Evolutionary conservation across 176 grass and related monocot species (phyloP).

Genomic region (Juncus inflexus): DNA sequence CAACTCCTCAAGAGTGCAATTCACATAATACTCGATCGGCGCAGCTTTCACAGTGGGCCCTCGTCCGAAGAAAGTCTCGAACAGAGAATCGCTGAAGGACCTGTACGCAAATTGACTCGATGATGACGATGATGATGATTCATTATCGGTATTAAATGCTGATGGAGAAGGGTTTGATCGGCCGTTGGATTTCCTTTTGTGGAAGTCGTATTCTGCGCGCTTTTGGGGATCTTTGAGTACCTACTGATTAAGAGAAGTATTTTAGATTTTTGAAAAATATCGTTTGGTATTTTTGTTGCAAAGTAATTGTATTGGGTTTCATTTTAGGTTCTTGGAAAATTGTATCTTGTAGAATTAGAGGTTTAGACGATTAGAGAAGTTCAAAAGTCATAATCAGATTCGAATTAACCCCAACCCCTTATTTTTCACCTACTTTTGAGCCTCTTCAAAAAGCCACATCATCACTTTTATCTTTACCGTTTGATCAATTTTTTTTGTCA

Average conservation of each 20-base stretch:
- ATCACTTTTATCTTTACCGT: too few relatives aligned
- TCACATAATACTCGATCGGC: not conserved
- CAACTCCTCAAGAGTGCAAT: conserved; percentile 27
- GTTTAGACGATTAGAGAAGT: too few relatives aligned
- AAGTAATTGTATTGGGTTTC: conserved; percentile 5
- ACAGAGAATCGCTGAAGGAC: not conserved
- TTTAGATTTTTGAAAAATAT: conserved; percentile 2
- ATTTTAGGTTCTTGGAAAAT: not conserved
- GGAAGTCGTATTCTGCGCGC: conserved; percentile 6
- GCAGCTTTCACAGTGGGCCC: conserved; percentile 4
- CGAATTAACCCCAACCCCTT: too few relatives aligned
- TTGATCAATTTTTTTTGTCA: too few relatives aligned
- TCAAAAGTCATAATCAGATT: too few relatives aligned
- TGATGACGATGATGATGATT: not conserved
- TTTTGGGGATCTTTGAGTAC: conserved; percentile 23
- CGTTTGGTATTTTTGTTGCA: not conserved
- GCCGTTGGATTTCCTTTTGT: not conserved
- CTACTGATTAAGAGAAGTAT: conserved; percentile 25
- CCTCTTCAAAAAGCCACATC: too few relatives aligned
- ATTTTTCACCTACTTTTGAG: too few relatives aligned
- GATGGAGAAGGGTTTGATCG: not conserved
- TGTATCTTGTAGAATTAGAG: too few relatives aligned
- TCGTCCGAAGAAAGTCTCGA: conserved; percentile 1
- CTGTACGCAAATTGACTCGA: not conserved
- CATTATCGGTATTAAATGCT: not conserved